Base-by-base conservation (phyloP, 768 basidiomycete genomes). In the Serendipita sp. region DNA sequence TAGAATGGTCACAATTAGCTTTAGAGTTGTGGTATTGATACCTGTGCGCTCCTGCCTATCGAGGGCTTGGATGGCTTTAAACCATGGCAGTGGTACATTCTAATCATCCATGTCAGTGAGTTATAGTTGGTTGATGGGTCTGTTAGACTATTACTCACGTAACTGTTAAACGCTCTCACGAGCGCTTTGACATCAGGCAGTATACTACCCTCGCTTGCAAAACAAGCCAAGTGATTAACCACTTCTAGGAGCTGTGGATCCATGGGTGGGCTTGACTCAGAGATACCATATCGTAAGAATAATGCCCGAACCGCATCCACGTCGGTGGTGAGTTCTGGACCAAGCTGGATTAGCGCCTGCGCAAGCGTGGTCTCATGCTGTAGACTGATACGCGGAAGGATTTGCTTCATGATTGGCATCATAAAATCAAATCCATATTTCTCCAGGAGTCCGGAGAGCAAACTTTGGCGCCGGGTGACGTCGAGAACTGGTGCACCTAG, bases 11-110 rank as follows among this genome's bases (percentile, higher is more conserved):
- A 94, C 89, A 68, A 97, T 74, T 58, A 96, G 79, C 68, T 94
- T 92, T 67, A 96, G 74, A 0, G 90, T 90, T 31, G 88, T 85
- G 2, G 90, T 93, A 70, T 95, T 91, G 14, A 92, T 88, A 3
- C 88, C 87, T 65, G 84, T 82, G 56, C 90, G 82, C 70, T 89
- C 85, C 4, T 85, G 78, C 73, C 83, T 79, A 76, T 97, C 95
- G 69, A 95, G 94, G 3, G 87, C 81, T 66, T 83, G 82, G 70
- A 96, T 84, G 65, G 91, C 82, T 62, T 76, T 81, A 33, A 89
- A 78, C 90, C 91, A 95, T 68, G 88, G 81, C 61, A 94, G 72
- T 28, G 77, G 75, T 58, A 78, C 78, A 67, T 81, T 79, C 89
- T 91, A 63, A 11, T 24, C 2, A n/a, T 28, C 33, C 28, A 7